These are phyloP conservation scores for Gaultheria prostrata DNA, from an alignment of 148 eudicot genomes.

Conservation along the genomic window DNA sequence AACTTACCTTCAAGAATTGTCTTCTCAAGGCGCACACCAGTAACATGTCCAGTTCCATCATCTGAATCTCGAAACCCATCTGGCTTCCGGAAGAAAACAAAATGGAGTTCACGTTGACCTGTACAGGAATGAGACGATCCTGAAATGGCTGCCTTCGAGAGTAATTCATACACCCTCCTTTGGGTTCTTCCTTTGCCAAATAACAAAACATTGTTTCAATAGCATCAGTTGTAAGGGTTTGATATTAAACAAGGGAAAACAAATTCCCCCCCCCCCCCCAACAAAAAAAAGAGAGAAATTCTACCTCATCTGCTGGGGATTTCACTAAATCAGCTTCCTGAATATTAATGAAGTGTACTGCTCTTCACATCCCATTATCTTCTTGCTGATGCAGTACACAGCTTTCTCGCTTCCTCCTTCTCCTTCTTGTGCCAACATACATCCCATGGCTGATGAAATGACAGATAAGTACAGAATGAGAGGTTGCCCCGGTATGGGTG, in stretches of 20 bases:
- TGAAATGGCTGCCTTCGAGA: slow-evolving; percentile 67
- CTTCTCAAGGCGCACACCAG: slow-evolving; percentile 71
- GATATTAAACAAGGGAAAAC: neutral
- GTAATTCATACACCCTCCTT: slow-evolving; percentile 75
- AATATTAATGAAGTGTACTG: no score
- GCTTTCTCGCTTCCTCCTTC: no score
- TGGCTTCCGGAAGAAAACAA: slow-evolving; percentile 83
- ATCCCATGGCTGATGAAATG: no score
- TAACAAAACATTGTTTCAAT: neutral
- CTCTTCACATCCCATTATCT: no score
- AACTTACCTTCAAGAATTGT: slow-evolving; percentile 70
- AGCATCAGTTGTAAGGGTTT: slow-evolving; percentile 14
- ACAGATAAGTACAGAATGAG: no score
- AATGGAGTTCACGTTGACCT: slow-evolving; percentile 86
- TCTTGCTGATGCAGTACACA: no score
- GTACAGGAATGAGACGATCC: slow-evolving; percentile 31
- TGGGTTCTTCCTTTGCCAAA: slow-evolving; percentile 74
- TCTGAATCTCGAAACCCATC: slow-evolving; percentile 57
- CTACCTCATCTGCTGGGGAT: slow-evolving; percentile 80
- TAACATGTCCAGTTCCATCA: slow-evolving; percentile 53
- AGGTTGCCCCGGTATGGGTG: no score
- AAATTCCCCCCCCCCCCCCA: neutral
- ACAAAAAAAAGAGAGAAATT: no score
- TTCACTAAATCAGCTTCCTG: slow-evolving; percentile 66
- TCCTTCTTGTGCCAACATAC: no score